These are phyloP conservation scores for Isatis tinctoria DNA, from an alignment of 345 rosid genomes.

Conservation along the genomic window DNA sequence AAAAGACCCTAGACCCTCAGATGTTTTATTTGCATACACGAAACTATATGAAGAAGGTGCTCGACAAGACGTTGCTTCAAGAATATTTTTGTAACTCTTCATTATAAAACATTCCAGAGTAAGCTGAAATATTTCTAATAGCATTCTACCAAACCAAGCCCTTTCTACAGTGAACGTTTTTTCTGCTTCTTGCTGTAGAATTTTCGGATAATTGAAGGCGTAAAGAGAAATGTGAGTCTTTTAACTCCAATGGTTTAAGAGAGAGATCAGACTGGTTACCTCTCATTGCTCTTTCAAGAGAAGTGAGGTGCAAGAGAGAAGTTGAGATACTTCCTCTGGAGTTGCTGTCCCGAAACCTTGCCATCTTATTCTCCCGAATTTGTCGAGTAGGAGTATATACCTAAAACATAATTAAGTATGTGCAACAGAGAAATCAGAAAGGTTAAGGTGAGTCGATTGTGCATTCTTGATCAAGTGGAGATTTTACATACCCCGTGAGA, in stretches of 20 bases:
- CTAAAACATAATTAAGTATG: slow-evolving; percentile 31
- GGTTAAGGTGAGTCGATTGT: background rate
- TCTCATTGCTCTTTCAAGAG: too few species aligned
- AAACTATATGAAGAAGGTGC: slow-evolving; percentile 2
- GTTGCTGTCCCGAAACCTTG: slow-evolving; percentile 81
- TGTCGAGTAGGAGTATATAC: slow-evolving; percentile 67
- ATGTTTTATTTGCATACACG: background rate
- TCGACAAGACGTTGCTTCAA: background rate
- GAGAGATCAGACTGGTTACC: background rate
- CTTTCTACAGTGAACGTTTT: background rate
- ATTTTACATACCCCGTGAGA: slow-evolving; percentile 70
- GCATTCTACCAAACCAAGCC: background rate
- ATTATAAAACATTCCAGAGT: background rate
- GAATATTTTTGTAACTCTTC: background rate
- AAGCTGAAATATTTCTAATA: background rate
- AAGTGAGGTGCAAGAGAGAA: slow-evolving; percentile 53
- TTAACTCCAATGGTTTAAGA: background rate
- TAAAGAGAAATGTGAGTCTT: background rate
- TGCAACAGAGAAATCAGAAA: background rate
- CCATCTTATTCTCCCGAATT: slow-evolving; percentile 88
- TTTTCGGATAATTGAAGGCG: background rate
- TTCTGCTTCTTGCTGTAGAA: background rate
- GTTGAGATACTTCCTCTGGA: slow-evolving; percentile 67
- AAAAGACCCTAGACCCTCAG: background rate
- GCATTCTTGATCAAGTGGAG: background rate